Conservation (phyloP, 768 basidiomycete species). For the Sarcodon sp. region DNA sequence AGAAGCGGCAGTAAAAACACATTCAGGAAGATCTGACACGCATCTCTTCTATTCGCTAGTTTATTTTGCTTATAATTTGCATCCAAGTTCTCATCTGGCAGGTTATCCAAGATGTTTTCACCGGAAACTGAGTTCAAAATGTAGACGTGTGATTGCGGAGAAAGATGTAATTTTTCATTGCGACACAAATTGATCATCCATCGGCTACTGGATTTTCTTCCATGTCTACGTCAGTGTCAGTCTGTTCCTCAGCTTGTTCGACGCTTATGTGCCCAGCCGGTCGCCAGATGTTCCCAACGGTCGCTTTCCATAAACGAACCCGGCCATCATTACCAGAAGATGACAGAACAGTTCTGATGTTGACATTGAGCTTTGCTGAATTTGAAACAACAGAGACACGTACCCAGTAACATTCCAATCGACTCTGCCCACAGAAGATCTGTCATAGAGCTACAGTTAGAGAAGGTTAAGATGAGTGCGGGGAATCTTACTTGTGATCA, state of each 20-base stretch:
- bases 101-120: no score
- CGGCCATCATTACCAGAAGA: constrained; percentile 78
- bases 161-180: not conserved
- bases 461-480: not conserved
- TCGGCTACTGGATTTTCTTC: constrained; percentile 25
- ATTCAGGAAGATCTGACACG: constrained; percentile 25
- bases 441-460: constrained; percentile 13
- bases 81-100: no score
- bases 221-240: constrained; percentile 29
- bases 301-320: constrained; percentile 76
- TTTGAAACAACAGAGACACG: constrained; percentile 4
- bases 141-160: no score
- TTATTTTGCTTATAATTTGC: no score
- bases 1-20: constrained; percentile 88
- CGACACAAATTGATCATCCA: constrained; percentile 7
- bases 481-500: constrained; percentile 51
- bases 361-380: not conserved
- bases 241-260: constrained; percentile 50
- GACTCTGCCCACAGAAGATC: constrained; percentile 69
- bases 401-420: constrained; percentile 93
- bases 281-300: constrained; percentile 75
- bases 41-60: no score
- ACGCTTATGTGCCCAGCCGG: constrained; percentile 74
- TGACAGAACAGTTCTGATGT: constrained; percentile 63
- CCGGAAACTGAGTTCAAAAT: no score